phyloP scores from a whole-genome alignment of 2,329 filamentous ascomycete genomes.

The Gaeumannomyces sp. region DNA sequence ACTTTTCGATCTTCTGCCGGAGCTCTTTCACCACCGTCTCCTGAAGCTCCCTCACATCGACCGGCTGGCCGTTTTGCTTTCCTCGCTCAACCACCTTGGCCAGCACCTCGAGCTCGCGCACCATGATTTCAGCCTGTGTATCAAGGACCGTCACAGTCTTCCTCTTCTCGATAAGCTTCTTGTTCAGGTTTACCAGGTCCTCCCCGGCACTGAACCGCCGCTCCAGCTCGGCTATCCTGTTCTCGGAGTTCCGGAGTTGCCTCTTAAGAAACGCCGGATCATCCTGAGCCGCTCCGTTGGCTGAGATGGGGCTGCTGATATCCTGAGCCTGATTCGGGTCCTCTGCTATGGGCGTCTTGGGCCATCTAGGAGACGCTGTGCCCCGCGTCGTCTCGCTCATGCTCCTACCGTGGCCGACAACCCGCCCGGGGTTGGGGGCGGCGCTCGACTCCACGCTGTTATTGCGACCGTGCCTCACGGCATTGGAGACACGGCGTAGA shows the following conservation, averaged over 20 bases:
- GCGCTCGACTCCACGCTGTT: constrained; percentile 63
- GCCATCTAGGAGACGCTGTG: constrained; percentile 62
- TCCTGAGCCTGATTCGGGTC: constrained; percentile 43
- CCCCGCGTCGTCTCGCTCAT: constrained; percentile 62
- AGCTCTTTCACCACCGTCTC: constrained; percentile 88
- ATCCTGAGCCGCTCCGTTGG: constrained; percentile 49
- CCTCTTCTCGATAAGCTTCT: constrained; percentile 83
- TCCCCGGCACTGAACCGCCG: constrained; percentile 64
- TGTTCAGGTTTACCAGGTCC: constrained; percentile 70
- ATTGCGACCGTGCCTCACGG: constrained; percentile 86
- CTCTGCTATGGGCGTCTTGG: constrained; percentile 58
- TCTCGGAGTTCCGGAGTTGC: constrained; percentile 74
- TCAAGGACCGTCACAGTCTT: constrained; percentile 94
- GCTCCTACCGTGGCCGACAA: constrained; percentile 49
- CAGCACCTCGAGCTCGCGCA: constrained; percentile 83
- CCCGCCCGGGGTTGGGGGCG: constrained; percentile 32
- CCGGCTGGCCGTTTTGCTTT: constrained; percentile 72
- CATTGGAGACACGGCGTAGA: constrained; percentile 83
- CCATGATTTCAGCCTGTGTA: constrained; percentile 91
- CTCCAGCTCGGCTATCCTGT: constrained; percentile 80
- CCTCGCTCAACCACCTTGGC: constrained; percentile 82
- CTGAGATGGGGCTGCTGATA: constrained; percentile 66
- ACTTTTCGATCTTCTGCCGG: constrained; percentile 63
- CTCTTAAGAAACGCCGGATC: constrained; percentile 63
- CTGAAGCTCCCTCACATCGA: constrained; percentile 78